A percentile compares a stretch with the other conserved stretches of the same genome.
These are phyloP conservation scores for Cercospora sp. DNA, from an alignment of 2,329 filamentous ascomycete genomes.

Conservation along the genomic window DNA sequence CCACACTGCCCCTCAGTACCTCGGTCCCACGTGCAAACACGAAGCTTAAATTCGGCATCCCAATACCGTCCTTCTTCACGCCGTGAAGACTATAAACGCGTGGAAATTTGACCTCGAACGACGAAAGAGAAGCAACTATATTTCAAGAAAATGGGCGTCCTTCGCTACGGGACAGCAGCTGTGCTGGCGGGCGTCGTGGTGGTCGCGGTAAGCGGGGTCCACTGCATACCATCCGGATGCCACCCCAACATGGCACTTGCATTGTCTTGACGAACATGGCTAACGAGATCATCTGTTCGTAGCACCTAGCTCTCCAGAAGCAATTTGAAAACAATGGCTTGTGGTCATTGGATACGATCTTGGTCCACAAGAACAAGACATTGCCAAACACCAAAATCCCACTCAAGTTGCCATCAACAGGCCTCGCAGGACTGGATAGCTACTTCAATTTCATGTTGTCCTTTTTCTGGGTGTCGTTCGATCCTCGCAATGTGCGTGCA, in stretches of 20 bases:
- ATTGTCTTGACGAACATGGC: too few species aligned
- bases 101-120: neutral
- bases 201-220: neutral
- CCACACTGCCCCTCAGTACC: neutral
- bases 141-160: neutral
- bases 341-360: slow-evolving; percentile 18
- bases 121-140: neutral
- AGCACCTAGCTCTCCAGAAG: slow-evolving; percentile 22
- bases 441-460: slow-evolving; percentile 30
- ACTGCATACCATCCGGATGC: neutral
- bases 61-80: neutral
- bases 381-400: slow-evolving; percentile 28
- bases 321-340: slow-evolving; percentile 29
- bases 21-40: neutral
- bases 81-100: neutral
- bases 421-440: slow-evolving; percentile 23
- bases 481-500: slow-evolving; percentile 25
- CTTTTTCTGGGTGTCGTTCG: slow-evolving; percentile 27
- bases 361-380: slow-evolving; percentile 20
- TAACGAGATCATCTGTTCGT: too few species aligned
- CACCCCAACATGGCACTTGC: too few species aligned
- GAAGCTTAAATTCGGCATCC: neutral
- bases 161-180: neutral
- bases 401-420: slow-evolving; percentile 24
- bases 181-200: neutral